phyloP scores from a whole-genome alignment of 495 filamentous ascomycete species.

The Talaromyces proteolyticus region DNA sequence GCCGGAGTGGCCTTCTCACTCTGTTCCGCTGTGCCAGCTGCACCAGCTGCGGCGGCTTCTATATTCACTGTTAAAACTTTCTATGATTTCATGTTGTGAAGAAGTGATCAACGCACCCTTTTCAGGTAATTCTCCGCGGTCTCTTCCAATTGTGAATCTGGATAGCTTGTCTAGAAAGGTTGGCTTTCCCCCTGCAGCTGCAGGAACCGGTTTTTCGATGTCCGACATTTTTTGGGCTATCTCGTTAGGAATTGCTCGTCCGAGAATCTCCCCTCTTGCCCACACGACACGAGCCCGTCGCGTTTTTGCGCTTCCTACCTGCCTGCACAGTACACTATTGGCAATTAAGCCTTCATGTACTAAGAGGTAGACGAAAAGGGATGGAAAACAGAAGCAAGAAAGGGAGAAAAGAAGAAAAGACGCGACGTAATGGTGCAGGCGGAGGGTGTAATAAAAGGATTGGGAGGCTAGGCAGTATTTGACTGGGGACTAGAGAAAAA shows the following conservation, averaged over 20 bases:
- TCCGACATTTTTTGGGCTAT: not conserved
- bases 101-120: conserved; percentile 7
- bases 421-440: not conserved
- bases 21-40: not conserved
- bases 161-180: conserved; percentile 6
- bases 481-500: not conserved
- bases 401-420: not conserved
- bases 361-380: not conserved
- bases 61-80: not conserved
- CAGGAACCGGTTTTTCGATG: too few relatives aligned
- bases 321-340: not conserved
- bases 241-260: not conserved
- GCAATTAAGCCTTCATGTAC: not conserved
- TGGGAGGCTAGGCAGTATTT: not conserved
- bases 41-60: not conserved
- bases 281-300: conserved; percentile 12
- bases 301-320: conserved; percentile 25
- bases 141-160: conserved; percentile 3
- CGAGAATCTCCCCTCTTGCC: conserved; percentile 7
- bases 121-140: conserved; percentile 2
- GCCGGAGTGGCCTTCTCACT: conserved; percentile 3
- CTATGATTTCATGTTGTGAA: not conserved
- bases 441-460: not conserved
- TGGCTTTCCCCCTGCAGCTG: not conserved
- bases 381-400: not conserved